A percentile compares a stretch with the other conserved stretches of the same genome.
Evolutionary conservation across 140 eudicot species (phyloP).

Genomic region (Ambrosia hybrid): DNA sequence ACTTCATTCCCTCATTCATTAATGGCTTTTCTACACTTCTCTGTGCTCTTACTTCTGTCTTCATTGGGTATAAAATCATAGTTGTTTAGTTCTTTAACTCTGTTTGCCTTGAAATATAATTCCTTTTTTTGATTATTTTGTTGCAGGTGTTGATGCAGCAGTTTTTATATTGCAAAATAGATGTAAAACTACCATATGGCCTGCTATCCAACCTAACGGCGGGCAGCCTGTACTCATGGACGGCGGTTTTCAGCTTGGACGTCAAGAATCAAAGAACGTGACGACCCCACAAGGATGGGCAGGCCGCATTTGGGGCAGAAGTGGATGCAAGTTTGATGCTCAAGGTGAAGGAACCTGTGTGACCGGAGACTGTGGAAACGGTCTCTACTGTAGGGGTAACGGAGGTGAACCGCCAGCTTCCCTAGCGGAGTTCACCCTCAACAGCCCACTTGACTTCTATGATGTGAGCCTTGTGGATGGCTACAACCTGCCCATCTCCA

Average conservation of each 20-base stretch:
- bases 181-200: conserved; percentile 34
- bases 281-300: conserved; percentile 31
- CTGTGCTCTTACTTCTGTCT: conserved; percentile 16
- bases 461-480: conserved; percentile 43
- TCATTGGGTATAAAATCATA: conserved; percentile 25
- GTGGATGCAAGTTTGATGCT: conserved; percentile 14
- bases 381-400: conserved; percentile 31
- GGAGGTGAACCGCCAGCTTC: conserved; percentile 35
- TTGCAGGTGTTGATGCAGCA: conserved; percentile 33
- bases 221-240: conserved; percentile 20
- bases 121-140: background rate
- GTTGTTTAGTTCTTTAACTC: background rate
- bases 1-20: background rate
- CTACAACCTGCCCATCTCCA: conserved; percentile 33
- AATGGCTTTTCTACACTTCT: conserved; percentile 26
- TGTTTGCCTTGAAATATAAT: background rate
- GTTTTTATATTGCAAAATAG: conserved; percentile 30
- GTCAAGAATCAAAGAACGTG: conserved; percentile 13
- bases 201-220: conserved; percentile 20
- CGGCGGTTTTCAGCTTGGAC: conserved; percentile 29
- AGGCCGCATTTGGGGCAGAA: conserved; percentile 39
- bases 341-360: conserved; percentile 23
- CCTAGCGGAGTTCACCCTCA: conserved; percentile 29
- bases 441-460: conserved; percentile 29
- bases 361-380: conserved; percentile 37